Base-by-base conservation (phyloP, 106 monocot genomes). In the Allium sativum region DNA sequence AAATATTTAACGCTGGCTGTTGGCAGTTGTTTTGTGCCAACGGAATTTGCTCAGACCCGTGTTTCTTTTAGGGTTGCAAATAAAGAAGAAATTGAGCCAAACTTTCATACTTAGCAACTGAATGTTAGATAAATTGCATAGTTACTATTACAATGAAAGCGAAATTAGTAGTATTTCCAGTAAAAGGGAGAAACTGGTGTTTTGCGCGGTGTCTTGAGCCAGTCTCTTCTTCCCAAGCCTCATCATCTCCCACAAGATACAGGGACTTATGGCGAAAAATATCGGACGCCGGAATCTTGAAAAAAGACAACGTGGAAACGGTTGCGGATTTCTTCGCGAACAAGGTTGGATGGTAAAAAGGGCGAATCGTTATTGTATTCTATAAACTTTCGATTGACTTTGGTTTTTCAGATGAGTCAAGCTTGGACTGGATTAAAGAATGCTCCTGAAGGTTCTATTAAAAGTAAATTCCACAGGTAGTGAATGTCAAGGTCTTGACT, bases 121-220 rank as follows among this genome's bases (percentile, higher is more conserved):
- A 31, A 31, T 31, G 31, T 31, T 31, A 31, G 31, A 31, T 31
- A 31, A 31, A 31, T 31, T 31, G 31, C 31, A 31, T 2, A 31
- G 31, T 31, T 31, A 31, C 31, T 31, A 31, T 31, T 31, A 31
- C 60, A 56, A 87, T 85, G 91, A 84, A 68, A 62, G 84, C 80
- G 66, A 81, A 80, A 17, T 57, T 98, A 9, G 91, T 98, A 64
- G 82, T 92, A 6, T 95, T 95, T 79, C 96, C 96, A 48, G 76
- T 98, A 78, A 82, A 75, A 50, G 83, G 82, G 10, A 56, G 91
- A 58, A 72, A 70, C 14, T 90, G 94, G 94, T 90, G 89, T 66
- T 94, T 94, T 67, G 68, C 55, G 48, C 76, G 65, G 44, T 70
- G 79, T 10, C n/a, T 73, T 51, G 76, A 83, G 42, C 40, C 82